Evolutionary conservation across 1,284 basidiomycete genomes (phyloP).

Genomic region (Ustilago cynodontis): DNA sequence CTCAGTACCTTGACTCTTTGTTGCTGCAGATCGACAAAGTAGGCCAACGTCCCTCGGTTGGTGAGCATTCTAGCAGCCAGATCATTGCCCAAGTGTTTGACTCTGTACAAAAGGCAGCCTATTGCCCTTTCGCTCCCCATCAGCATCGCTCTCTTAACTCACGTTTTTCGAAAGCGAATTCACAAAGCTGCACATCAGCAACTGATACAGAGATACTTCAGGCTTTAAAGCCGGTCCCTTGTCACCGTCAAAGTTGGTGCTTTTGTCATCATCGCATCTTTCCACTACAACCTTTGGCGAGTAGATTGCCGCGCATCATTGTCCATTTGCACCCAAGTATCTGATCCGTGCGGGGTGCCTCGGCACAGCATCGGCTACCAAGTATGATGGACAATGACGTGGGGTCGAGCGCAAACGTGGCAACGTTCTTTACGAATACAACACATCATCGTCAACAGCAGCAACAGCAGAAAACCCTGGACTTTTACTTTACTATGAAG

Average conservation of each 20-base stretch:
- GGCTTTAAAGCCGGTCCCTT: too few species aligned
- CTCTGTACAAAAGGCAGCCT: not conserved
- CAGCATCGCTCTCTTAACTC: not conserved
- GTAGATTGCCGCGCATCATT: not conserved
- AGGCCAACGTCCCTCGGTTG: not conserved
- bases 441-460: not conserved
- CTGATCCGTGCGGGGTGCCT: not conserved
- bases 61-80: not conserved
- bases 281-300: not conserved
- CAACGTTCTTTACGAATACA: not conserved
- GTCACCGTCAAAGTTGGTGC: not conserved
- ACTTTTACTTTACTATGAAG: not conserved
- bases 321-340: slow-evolving; percentile 1
- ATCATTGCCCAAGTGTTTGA: not conserved
- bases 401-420: slow-evolving; percentile 2
- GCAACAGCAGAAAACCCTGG: not conserved
- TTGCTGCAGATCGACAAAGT: not conserved
- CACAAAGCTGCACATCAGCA: not conserved
- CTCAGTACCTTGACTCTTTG: not conserved
- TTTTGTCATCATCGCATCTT: not conserved
- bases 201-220: not conserved
- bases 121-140: not conserved
- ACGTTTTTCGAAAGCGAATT: not conserved
- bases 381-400: slow-evolving; percentile 18
- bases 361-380: not conserved